Base-by-base conservation (phyloP, 78 protist species). In the Capsaspora owczarzaki region DNA sequence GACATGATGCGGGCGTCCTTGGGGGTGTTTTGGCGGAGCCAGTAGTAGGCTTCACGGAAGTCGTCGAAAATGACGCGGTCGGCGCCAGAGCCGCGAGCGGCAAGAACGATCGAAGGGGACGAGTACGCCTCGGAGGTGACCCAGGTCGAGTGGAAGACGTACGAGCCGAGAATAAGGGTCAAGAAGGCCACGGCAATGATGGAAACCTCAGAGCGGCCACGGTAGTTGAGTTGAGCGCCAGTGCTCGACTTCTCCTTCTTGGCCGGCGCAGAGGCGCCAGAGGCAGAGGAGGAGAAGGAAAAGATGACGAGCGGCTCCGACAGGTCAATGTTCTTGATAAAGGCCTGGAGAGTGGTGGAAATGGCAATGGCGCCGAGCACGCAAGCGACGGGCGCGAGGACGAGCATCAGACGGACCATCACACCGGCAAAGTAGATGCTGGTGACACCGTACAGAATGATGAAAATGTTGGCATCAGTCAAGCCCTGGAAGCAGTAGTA, bases 391-490 rank as follows among this genome's bases (percentile, higher is more conserved):
- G 99, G 99, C 2, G 98, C 93, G 10, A 97, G 90, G 19, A 95
- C 93, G 38, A 97, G 86, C 95, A 97, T 91, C 66, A 81, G 78
- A 63, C 99, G 98, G n/a, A 97, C 97, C 99, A 96, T 97, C 40
- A 94, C 97, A 29, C 97, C 87, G 35, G 97, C 72, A 83, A 95
- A 96, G 81, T 94, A 96, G 56, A 89, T 79, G 27, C 96, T 42
- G 27, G 90, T 80, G 56, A 91, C 41, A 49, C 89, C 89, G 89
- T 97, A 95, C 82, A 93, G 71, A 75, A 94, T 79, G 70, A 90
- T 38, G 84, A 97, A 97, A 76, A 94, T 80, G 66, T 81, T 74
- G 33, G 85, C 90, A 76, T 96, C 95, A 31, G 94, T 90, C 38
- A 89, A 82, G 42, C 83, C 41, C 22, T 47, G 56, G 89, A 97